phyloP scores from a whole-genome alignment of 179 eudicot genomes.

The Silene coronaria region DNA sequence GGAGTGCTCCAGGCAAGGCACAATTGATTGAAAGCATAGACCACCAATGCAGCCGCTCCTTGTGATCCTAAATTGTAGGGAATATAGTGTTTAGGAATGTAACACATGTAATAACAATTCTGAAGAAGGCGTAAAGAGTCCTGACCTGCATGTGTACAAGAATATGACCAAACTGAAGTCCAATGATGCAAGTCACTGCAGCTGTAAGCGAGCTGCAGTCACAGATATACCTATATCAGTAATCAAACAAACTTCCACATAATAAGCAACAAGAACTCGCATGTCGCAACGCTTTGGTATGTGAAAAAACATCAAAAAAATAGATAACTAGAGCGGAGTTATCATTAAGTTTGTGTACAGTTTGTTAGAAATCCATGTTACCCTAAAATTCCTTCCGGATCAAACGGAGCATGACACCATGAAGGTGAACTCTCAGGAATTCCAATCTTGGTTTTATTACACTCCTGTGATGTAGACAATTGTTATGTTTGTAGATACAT shows the following conservation, averaged over 20 bases:
- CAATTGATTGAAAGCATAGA: slow-evolving; percentile 41
- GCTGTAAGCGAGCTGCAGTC: slow-evolving; percentile 65
- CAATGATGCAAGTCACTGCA: slow-evolving; percentile 65
- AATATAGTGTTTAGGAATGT: too few species aligned
- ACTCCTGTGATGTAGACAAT: slow-evolving; percentile 37
- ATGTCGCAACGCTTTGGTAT: background rate
- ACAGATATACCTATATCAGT: background rate
- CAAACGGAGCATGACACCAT: slow-evolving; percentile 90
- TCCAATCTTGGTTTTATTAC: slow-evolving; percentile 48
- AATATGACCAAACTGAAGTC: slow-evolving; percentile 80
- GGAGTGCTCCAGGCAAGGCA: slow-evolving; percentile 43
- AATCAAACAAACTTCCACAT: background rate
- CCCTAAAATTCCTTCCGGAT: slow-evolving; percentile 92
- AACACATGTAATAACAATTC: too few species aligned
- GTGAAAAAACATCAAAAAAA: too few species aligned
- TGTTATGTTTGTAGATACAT: slow-evolving; percentile 2
- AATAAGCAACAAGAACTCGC: background rate
- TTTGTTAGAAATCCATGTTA: slow-evolving; percentile 24
- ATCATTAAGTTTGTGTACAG: too few species aligned
- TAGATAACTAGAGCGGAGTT: too few species aligned
- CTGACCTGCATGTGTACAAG: slow-evolving; percentile 64
- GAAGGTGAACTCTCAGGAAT: slow-evolving; percentile 52
- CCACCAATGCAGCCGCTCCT: slow-evolving; percentile 58
- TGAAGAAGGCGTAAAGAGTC: background rate
- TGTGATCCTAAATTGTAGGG: slow-evolving; percentile 47